Percentiles rank a stretch among this genome's conserved stretches.
phyloP scores from a whole-genome alignment of 2,329 filamentous ascomycete species.

The Catunica adiposa region DNA sequence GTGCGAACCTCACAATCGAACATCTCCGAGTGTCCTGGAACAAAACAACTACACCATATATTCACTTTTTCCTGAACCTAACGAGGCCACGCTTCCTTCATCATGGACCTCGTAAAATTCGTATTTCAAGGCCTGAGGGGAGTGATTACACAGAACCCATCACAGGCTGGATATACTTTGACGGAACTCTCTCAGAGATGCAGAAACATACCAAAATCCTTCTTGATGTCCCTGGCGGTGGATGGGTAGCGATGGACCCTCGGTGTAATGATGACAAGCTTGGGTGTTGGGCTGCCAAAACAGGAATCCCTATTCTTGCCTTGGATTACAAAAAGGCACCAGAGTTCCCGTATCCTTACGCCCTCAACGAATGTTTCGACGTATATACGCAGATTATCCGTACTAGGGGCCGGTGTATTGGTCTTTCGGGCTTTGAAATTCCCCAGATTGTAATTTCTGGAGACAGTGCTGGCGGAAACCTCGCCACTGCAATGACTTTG shows the following conservation, averaged over 20 bases:
- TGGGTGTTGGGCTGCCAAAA: constrained; percentile 78
- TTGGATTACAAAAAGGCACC: constrained; percentile 58
- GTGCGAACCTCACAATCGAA: constrained; percentile 73
- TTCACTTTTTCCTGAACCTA: constrained; percentile 54
- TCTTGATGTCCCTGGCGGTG: constrained; percentile 81
- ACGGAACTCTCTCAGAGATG: constrained; percentile 66
- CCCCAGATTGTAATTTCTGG: constrained; percentile 30
- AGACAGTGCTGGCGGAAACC: constrained; percentile 33
- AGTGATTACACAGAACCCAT: constrained; percentile 76
- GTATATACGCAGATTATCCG: constrained; percentile 26
- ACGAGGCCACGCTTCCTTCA: constrained; percentile 63
- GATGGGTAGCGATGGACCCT: constrained; percentile 95
- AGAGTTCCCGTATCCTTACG: constrained; percentile 33
- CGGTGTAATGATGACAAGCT: constrained; percentile 87
- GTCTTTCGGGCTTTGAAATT: constrained; percentile 25
- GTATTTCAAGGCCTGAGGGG: constrained; percentile 62
- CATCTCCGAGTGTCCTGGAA: constrained; percentile 91
- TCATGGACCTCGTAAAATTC: constrained; percentile 65
- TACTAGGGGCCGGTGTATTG: constrained; percentile 27
- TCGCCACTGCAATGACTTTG: constrained; percentile 53
- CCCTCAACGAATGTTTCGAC: constrained; percentile 34
- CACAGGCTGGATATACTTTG: constrained; percentile 82
- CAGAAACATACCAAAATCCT: constrained; percentile 63
- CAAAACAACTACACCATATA: constrained; percentile 77
- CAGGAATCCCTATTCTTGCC: constrained; percentile 75